Percentiles rank a stretch among this genome's conserved stretches.
Evolutionary conservation across 768 basidiomycete genomes (phyloP).

Genomic region (Pseudohyphozyma bogoriensis): DNA sequence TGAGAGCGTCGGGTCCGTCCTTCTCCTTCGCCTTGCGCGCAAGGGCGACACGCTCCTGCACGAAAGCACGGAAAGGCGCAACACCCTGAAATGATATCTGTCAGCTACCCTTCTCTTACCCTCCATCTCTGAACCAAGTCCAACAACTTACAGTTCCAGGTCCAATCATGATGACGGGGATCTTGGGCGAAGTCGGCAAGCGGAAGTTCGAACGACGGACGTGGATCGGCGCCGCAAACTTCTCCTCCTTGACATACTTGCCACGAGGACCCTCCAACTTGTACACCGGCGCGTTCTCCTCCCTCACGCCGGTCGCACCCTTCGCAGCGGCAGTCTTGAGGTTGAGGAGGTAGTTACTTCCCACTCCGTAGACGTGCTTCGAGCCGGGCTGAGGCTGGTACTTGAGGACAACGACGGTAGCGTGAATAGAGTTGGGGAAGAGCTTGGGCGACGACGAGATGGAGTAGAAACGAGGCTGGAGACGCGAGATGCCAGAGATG

Average conservation of each 20-base stretch:
- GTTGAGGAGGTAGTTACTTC: constrained; percentile 90
- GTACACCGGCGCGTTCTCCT: constrained; percentile 53
- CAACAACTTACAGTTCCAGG: constrained; percentile 75
- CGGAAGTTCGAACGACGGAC: constrained; percentile 94
- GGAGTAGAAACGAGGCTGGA: constrained; percentile 96
- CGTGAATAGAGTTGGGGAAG: constrained; percentile 76
- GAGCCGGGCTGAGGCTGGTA: constrained; percentile 55
- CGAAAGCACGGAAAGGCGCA: constrained; percentile 97
- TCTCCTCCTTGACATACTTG: constrained; percentile 56
- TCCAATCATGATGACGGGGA: constrained; percentile 97
- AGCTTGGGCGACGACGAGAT: constrained; percentile 96
- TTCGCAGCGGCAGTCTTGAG: constrained; percentile 62
- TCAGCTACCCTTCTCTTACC: too few species aligned
- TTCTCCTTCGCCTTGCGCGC: constrained; percentile 90
- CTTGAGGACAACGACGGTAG: constrained; percentile 89
- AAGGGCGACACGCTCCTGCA: constrained; percentile 93
- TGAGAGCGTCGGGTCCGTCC: constrained; percentile 83
- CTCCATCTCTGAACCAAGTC: too few species aligned
- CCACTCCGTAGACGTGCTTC: constrained; percentile 76
- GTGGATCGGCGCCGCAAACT: constrained; percentile 83
- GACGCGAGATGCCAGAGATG: constrained; percentile 80
- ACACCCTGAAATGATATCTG: constrained; percentile 57
- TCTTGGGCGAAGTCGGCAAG: constrained; percentile 93
- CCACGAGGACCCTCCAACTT: constrained; percentile 83
- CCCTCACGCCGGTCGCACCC: constrained; percentile 36